Conservation (phyloP, 75 land plant genomes). For the Pseudotsuga menziesii region DNA sequence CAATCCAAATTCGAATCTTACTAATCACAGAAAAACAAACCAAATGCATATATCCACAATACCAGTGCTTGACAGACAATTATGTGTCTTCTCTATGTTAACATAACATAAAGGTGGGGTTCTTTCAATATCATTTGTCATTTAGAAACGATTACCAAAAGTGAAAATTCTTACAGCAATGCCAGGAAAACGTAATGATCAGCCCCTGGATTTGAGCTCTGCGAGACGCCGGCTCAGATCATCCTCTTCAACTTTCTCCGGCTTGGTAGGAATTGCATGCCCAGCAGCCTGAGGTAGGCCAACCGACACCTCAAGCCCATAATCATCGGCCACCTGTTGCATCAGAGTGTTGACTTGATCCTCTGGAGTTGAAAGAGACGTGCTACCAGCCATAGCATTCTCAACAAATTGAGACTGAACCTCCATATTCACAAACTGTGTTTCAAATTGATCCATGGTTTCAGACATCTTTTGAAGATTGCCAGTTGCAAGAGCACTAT, state of each 20-base stretch:
- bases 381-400: slow-evolving; percentile 44
- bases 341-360: slow-evolving; percentile 21
- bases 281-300: slow-evolving; percentile 36
- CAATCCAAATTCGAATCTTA: background rate
- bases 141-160: background rate
- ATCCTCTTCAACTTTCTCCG: slow-evolving; percentile 20
- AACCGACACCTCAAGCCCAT: slow-evolving; percentile 44
- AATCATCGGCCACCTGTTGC: slow-evolving; percentile 46
- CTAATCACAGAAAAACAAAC: background rate
- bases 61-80: background rate
- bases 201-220: slow-evolving; percentile 21
- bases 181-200: background rate
- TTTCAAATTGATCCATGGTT: slow-evolving; percentile 45
- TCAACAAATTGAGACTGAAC: slow-evolving; percentile 43
- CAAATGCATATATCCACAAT: background rate
- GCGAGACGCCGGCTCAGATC: slow-evolving; percentile 40
- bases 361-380: slow-evolving; percentile 33
- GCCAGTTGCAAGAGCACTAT: slow-evolving; percentile 52
- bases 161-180: background rate
- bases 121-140: background rate
- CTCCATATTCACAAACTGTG: slow-evolving; percentile 39
- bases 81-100: background rate
- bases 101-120: background rate
- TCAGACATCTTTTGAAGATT: slow-evolving; percentile 64
- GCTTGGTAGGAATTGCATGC: slow-evolving; percentile 10